A percentile compares a stretch with the other conserved stretches of the same genome.
Conservation (phyloP, 1,284 basidiomycete genomes). For the Melampsora larici-populina region DNA sequence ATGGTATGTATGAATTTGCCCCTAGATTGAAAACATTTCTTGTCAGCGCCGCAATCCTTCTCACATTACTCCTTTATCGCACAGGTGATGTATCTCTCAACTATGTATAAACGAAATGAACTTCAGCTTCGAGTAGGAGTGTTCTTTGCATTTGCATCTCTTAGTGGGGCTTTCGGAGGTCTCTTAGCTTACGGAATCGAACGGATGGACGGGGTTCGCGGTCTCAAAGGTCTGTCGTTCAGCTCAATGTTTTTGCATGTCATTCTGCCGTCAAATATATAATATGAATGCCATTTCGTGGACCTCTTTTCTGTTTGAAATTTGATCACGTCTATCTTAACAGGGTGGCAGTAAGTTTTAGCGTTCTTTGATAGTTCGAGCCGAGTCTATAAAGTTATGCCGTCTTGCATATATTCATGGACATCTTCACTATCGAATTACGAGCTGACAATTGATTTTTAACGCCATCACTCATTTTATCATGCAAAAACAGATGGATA, state of each 20-base stretch:
- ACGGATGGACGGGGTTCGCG: conserved; percentile 37
- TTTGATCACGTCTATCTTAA: too few species aligned
- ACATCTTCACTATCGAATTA: background rate
- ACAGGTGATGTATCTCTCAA: conserved; percentile 36
- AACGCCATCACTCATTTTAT: background rate
- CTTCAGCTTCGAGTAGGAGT: conserved; percentile 36
- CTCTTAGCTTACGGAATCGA: conserved; percentile 43
- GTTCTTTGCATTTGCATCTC: conserved; percentile 29
- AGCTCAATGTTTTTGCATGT: background rate
- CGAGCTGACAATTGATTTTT: background rate
- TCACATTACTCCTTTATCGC: too few species aligned
- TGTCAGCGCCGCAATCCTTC: too few species aligned
- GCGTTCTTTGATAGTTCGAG: too few species aligned
- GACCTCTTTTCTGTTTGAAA: too few species aligned
- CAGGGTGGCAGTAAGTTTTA: too few species aligned
- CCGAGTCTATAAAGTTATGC: background rate
- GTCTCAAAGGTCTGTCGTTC: background rate
- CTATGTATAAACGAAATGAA: conserved; percentile 33
- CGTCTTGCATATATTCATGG: background rate
- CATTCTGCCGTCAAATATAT: background rate
- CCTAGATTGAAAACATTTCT: too few species aligned
- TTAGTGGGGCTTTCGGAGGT: conserved; percentile 44
- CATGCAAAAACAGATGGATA: background rate
- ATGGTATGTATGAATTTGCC: too few species aligned
- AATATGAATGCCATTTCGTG: background rate